These are phyloP conservation scores for Naganishia cerealis DNA, from an alignment of 1,284 basidiomycete species.

Conservation along the genomic window DNA sequence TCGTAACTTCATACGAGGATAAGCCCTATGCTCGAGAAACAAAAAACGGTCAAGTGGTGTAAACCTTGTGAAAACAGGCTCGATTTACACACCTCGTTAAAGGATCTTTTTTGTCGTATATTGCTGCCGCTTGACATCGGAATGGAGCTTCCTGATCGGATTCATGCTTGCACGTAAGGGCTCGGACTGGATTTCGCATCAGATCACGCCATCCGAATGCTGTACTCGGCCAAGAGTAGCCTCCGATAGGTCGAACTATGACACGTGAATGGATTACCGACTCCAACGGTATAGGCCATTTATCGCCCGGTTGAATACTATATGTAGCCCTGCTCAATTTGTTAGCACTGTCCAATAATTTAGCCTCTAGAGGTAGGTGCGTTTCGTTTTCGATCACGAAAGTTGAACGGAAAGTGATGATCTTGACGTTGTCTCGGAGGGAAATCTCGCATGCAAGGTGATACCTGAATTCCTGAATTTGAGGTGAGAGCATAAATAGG, in stretches of 20 bases:
- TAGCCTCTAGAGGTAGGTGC: conserved; percentile 88
- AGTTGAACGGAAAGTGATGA: conserved; percentile 90
- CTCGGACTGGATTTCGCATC: conserved; percentile 71
- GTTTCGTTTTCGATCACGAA: conserved; percentile 92
- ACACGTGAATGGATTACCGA: conserved; percentile 81
- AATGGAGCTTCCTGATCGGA: conserved; percentile 85
- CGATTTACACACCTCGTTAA: conserved; percentile 59
- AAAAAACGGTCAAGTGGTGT: neutral
- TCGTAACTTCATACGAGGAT: conserved; percentile 79
- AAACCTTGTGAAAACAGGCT: neutral
- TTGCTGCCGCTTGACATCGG: conserved; percentile 89
- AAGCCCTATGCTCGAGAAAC: conserved; percentile 60
- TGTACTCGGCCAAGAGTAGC: conserved; percentile 82
- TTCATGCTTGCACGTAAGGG: conserved; percentile 80
- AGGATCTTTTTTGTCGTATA: conserved; percentile 71
- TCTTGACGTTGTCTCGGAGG: conserved; percentile 89
- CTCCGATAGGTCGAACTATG: conserved; percentile 91
- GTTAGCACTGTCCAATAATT: conserved; percentile 80
- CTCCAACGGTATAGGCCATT: conserved; percentile 87
- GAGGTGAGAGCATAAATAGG: conserved; percentile 79
- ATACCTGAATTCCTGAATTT: conserved; percentile 71
- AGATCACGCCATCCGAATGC: conserved; percentile 85
- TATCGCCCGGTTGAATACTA: conserved; percentile 85
- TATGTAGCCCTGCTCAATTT: conserved; percentile 77
- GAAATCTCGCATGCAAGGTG: conserved; percentile 87